Conservation (phyloP, 306 rosid genomes). For the Rosa lucieae region DNA sequence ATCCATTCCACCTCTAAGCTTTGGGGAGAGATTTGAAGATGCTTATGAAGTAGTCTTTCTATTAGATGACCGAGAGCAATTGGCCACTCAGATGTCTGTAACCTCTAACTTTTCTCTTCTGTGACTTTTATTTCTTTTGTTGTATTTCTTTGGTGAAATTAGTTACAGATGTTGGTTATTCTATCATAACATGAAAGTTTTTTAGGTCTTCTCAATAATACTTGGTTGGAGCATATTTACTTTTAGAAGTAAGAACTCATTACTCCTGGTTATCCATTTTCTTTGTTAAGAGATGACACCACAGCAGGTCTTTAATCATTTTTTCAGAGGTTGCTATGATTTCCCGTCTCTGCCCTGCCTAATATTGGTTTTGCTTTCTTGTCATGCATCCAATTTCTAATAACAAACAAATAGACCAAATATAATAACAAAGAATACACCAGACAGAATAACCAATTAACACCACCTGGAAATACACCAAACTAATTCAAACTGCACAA, state of each 20-base stretch:
- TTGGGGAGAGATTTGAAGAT: conserved; percentile 89
- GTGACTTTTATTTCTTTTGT: background rate
- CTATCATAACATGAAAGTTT: background rate
- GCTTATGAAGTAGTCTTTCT: conserved; percentile 69
- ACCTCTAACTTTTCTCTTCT: background rate
- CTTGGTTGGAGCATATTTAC: background rate
- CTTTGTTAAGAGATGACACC: background rate
- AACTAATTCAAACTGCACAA: background rate
- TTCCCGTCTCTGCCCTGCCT: too few species aligned
- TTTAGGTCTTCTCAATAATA: background rate
- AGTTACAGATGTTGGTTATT: too few species aligned
- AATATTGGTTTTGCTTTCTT: too few species aligned
- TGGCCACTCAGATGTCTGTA: conserved; percentile 84
- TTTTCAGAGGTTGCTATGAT: too few species aligned
- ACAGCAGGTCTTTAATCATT: background rate
- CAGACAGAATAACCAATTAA: too few species aligned
- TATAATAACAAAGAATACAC: too few species aligned
- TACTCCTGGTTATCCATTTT: background rate
- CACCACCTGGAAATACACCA: too few species aligned
- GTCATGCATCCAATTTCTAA: too few species aligned
- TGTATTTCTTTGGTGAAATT: too few species aligned
- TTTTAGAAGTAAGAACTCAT: background rate
- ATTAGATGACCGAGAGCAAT: conserved; percentile 89
- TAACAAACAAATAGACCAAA: too few species aligned
- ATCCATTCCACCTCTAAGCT: conserved; percentile 73